Evolutionary conservation across 495 filamentous ascomycete species (phyloP).

Genomic region (Alectoria sarmentosa): DNA sequence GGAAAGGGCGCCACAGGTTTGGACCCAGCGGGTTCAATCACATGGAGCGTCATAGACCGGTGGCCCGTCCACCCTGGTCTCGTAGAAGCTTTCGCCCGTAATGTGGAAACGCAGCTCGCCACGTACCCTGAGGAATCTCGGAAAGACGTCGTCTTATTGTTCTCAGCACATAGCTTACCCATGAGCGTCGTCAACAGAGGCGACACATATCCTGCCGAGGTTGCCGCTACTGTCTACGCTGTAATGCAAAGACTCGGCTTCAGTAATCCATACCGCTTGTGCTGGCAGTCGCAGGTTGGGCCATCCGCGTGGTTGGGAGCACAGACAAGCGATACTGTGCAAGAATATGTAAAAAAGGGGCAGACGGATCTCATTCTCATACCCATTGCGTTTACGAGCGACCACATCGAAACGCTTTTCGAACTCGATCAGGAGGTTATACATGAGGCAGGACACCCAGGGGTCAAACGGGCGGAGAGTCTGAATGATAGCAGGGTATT

Average conservation of each 20-base stretch:
- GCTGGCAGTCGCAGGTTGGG: constrained; percentile 98
- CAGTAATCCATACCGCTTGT: constrained; percentile 82
- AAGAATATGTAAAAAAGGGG: constrained; percentile 81
- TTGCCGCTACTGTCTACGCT: constrained; percentile 93
- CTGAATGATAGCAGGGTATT: constrained; percentile 90
- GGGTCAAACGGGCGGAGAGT: constrained; percentile 85
- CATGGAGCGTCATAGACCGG: constrained; percentile 97
- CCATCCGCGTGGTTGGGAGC: constrained; percentile 93
- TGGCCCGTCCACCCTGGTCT: constrained; percentile 91
- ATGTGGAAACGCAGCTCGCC: constrained; percentile 74
- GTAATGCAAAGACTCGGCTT: constrained; percentile 87
- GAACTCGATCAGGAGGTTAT: constrained; percentile 96
- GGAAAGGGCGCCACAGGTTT: constrained; percentile 52
- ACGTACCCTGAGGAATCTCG: constrained; percentile 76
- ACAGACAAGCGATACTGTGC: constrained; percentile 82
- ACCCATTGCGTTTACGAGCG: constrained; percentile 95
- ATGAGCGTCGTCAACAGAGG: constrained; percentile 96
- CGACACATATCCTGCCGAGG: constrained; percentile 94
- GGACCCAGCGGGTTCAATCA: constrained; percentile 58
- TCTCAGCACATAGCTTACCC: constrained; percentile 91
- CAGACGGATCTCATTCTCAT: constrained; percentile 88
- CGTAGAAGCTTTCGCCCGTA: constrained; percentile 83
- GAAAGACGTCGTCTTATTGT: constrained; percentile 75
- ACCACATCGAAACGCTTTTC: constrained; percentile 96
- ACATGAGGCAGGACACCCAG: constrained; percentile 69